Conservation (phyloP, 495 filamentous ascomycete genomes). For the Immersiella caudata region DNA sequence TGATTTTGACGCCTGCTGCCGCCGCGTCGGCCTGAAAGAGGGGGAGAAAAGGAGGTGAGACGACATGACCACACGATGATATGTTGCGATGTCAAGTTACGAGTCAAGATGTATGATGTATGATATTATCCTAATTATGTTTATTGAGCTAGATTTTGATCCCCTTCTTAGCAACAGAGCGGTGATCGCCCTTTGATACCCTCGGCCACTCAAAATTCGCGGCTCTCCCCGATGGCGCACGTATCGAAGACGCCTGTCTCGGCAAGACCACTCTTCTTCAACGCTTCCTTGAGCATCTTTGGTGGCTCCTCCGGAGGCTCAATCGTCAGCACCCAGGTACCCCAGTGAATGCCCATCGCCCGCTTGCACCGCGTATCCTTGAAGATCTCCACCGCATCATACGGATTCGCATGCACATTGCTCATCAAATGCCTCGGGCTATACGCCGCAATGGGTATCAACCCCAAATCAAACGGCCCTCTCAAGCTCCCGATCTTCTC, state of each 20-base stretch:
- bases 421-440: constrained; percentile 74
- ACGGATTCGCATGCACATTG: constrained; percentile 84
- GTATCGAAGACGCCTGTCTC: constrained; percentile 83
- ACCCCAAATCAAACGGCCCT: constrained; percentile 87
- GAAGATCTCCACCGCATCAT: constrained; percentile 89
- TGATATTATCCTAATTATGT: neutral
- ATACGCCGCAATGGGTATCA: constrained; percentile 97
- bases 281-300: constrained; percentile 67
- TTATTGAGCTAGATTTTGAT: neutral
- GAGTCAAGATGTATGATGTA: neutral
- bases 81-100: neutral
- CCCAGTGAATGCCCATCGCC: constrained; percentile 93
- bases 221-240: constrained; percentile 81
- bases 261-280: constrained; percentile 65
- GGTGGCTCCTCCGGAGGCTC: constrained; percentile 87
- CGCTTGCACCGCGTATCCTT: constrained; percentile 76
- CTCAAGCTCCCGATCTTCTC: constrained; percentile 78
- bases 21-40: neutral
- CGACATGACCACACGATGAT: neutral
- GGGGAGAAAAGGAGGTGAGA: neutral
- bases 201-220: constrained; percentile 57
- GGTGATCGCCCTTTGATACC: neutral
- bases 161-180: neutral
- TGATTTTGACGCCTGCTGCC: constrained; percentile 41
- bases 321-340: constrained; percentile 81